These are phyloP conservation scores for Parietichytrium sp. DNA, from an alignment of 108 stramenopile species.

Conservation along the genomic window DNA sequence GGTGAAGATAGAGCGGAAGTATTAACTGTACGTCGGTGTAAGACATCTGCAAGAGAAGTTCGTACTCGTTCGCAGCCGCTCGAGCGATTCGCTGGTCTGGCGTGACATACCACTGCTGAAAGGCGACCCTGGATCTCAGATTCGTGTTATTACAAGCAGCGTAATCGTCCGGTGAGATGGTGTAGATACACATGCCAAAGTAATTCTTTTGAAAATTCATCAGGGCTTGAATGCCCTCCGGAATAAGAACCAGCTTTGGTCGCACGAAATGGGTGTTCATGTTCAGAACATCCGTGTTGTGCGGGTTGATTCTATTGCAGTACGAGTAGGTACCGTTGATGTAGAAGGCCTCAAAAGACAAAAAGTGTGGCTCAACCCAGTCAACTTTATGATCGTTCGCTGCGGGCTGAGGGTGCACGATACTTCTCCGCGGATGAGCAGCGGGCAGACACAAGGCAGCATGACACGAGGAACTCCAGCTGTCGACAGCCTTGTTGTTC, in stretches of 20 bases:
- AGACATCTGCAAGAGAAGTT: neutral
- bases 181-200: neutral
- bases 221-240: constrained; percentile 13
- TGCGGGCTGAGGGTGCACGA: constrained; percentile 19
- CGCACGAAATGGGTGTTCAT: neutral
- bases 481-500: neutral
- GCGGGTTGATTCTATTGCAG: neutral
- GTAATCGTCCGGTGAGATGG: neutral
- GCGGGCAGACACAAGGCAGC: neutral
- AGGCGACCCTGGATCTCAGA: neutral
- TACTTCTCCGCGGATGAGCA: neutral
- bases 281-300: constrained; percentile 28
- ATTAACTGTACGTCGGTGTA: neutral
- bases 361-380: neutral
- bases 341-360: neutral
- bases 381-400: neutral
- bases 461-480: neutral
- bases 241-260: neutral
- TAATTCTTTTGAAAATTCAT: constrained; percentile 1
- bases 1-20: constrained; percentile 12
- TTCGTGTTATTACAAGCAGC: neutral
- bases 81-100: neutral
- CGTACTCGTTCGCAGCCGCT: constrained; percentile 14
- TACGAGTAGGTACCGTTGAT: neutral
- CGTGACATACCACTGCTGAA: neutral